These are phyloP conservation scores for Spirogloea muscicola DNA, from an alignment of 139 green algal genomes.

Conservation along the genomic window DNA sequence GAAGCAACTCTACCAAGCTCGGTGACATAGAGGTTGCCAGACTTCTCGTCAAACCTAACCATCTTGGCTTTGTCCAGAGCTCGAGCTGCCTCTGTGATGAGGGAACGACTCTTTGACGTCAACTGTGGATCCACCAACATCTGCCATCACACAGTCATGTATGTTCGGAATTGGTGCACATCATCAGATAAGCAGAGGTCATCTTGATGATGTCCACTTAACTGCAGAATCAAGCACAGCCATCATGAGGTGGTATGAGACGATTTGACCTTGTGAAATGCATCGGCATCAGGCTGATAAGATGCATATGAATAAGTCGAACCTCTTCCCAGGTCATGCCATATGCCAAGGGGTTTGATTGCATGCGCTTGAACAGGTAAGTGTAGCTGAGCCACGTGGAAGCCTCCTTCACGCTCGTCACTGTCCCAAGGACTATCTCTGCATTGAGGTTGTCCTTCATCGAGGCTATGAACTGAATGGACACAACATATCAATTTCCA, in stretches of 20 bases:
- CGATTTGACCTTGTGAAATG: too few relatives aligned
- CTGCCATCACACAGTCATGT: too few relatives aligned
- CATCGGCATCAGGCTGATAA: too few relatives aligned
- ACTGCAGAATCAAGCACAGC: too few relatives aligned
- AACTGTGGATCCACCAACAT: constrained; percentile 63
- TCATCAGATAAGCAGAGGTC: too few relatives aligned
- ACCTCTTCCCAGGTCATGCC: constrained; percentile 85
- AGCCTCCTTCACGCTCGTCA: constrained; percentile 86
- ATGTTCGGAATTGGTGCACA: too few relatives aligned
- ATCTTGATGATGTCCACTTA: too few relatives aligned
- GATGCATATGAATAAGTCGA: too few relatives aligned
- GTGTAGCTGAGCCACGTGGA: constrained; percentile 88
- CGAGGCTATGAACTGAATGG: constrained; percentile 71
- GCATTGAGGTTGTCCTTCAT: constrained; percentile 93
- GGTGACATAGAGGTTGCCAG: constrained; percentile 84
- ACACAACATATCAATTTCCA: too few relatives aligned
- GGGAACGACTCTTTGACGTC: constrained; percentile 55
- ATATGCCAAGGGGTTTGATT: constrained; percentile 86
- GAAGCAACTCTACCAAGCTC: constrained; percentile 87
- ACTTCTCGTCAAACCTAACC: constrained; percentile 86
- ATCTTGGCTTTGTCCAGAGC: constrained; percentile 72
- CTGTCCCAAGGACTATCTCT: constrained; percentile 92
- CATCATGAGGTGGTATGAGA: too few relatives aligned
- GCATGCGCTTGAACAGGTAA: constrained; percentile 90
- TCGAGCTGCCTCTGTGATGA: constrained; percentile 70